These are phyloP conservation scores for Bryopsis sp. DNA, from an alignment of 139 green algal genomes.

Conservation along the genomic window DNA sequence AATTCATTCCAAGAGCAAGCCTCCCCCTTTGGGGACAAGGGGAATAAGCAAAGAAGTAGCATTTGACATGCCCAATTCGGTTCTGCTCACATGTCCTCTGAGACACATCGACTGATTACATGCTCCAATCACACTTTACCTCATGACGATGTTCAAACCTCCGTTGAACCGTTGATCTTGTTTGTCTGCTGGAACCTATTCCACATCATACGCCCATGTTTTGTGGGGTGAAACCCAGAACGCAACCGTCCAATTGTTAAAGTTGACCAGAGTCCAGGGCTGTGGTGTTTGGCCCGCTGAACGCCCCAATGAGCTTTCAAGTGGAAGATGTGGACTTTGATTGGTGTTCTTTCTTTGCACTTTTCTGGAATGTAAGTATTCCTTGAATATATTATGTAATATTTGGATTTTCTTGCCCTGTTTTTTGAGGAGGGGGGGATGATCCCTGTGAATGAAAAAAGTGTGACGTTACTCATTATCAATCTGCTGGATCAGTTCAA, in stretches of 20 bases:
- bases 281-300: not conserved
- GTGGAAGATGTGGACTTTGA: slow-evolving; percentile 16
- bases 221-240: not conserved
- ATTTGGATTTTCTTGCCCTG: not conserved
- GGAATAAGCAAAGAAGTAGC: too few relatives aligned
- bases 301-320: not conserved
- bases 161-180: too few relatives aligned
- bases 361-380: slow-evolving; percentile 31
- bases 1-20: too few relatives aligned
- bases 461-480: not conserved
- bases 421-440: not conserved
- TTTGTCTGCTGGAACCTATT: not conserved
- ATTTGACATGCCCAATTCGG: too few relatives aligned
- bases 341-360: slow-evolving; percentile 28
- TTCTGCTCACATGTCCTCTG: too few relatives aligned
- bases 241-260: not conserved
- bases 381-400: not conserved
- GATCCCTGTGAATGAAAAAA: not conserved
- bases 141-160: too few relatives aligned
- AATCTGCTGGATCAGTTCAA: slow-evolving; percentile 2
- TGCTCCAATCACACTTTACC: too few relatives aligned
- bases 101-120: too few relatives aligned
- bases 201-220: not conserved
- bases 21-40: too few relatives aligned
- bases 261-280: too few relatives aligned